phyloP scores from a whole-genome alignment of 2,329 filamentous ascomycete species.

The Stylonectria norvegica region DNA sequence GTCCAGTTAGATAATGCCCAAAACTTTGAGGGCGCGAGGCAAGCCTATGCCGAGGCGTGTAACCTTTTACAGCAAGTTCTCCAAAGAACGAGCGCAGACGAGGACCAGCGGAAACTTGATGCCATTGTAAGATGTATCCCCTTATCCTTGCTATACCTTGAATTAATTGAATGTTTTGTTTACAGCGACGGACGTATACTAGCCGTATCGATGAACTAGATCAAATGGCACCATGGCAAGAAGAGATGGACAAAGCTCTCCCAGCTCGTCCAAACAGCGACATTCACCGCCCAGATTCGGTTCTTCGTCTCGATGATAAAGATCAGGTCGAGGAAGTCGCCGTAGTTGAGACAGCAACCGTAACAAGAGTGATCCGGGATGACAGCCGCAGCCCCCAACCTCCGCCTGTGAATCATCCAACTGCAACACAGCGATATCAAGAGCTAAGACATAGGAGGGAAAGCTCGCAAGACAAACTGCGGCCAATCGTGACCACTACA shows the following conservation, averaged over 20 bases:
- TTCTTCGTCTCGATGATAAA: conserved; percentile 32
- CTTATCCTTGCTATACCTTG: neutral
- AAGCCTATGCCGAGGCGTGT: conserved; percentile 90
- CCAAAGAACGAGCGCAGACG: conserved; percentile 74
- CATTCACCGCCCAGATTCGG: conserved; percentile 22
- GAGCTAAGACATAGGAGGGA: conserved; percentile 20
- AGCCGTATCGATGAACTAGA: conserved; percentile 84
- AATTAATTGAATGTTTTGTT: conserved; percentile 6
- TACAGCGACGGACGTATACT: conserved; percentile 80
- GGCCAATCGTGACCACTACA: conserved; percentile 20
- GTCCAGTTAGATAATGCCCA: conserved; percentile 94
- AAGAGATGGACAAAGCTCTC: conserved; percentile 63
- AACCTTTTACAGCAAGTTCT: conserved; percentile 84
- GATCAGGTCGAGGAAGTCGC: conserved; percentile 44
- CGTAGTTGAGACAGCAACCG: conserved; percentile 50
- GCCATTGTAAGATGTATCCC: conserved; percentile 65
- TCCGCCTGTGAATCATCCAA: conserved; percentile 17
- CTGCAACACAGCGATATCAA: conserved; percentile 18
- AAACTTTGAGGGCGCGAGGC: conserved; percentile 86
- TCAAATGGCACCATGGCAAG: conserved; percentile 59
- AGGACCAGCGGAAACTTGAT: conserved; percentile 86
- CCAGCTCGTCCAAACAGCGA: conserved; percentile 65
- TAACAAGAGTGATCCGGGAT: conserved; percentile 42
- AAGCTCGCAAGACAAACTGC: conserved; percentile 21
- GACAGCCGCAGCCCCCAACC: conserved; percentile 21